Evolutionary conservation across 1,139 yeast species (phyloP).

Genomic region (Yamadazyma songkhlaensis): DNA sequence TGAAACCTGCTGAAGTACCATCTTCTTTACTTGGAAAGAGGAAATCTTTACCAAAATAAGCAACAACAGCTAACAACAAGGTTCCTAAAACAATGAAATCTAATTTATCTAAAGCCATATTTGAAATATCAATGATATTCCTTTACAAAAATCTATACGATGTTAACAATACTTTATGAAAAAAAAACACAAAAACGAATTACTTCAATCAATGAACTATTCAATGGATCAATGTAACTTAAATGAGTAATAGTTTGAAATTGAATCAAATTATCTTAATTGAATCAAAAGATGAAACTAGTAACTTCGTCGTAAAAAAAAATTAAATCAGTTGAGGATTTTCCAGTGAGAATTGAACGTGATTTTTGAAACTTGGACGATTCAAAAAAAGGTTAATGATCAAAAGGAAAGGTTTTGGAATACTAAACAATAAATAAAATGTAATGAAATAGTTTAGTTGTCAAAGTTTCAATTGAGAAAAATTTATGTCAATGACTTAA

Average conservation of each 20-base stretch:
- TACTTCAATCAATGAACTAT: too few species aligned
- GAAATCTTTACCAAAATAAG: constrained; percentile 65
- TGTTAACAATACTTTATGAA: too few species aligned
- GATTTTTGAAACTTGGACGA: too few species aligned
- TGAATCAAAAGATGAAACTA: background rate
- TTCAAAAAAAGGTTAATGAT: too few species aligned
- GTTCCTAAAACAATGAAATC: constrained; percentile 70
- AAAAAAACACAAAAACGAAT: background rate
- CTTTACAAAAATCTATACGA: background rate
- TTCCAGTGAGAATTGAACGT: background rate
- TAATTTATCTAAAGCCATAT: constrained; percentile 62
- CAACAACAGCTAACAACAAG: constrained; percentile 59
- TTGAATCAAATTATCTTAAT: background rate
- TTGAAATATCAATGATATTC: too few species aligned
- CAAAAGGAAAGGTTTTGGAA: too few species aligned
- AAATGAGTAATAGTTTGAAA: too few species aligned
- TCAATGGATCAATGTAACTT: too few species aligned
- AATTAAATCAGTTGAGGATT: background rate
- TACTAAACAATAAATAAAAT: too few species aligned
- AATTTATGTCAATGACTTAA: too few species aligned
- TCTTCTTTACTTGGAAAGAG: constrained; percentile 36
- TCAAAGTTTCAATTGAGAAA: too few species aligned
- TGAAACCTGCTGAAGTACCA: constrained; percentile 38
- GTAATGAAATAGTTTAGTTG: too few species aligned
- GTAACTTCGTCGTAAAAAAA: background rate